Evolutionary conservation across 441 rosid genomes (phyloP).

Genomic region (Mallotus japonicus): DNA sequence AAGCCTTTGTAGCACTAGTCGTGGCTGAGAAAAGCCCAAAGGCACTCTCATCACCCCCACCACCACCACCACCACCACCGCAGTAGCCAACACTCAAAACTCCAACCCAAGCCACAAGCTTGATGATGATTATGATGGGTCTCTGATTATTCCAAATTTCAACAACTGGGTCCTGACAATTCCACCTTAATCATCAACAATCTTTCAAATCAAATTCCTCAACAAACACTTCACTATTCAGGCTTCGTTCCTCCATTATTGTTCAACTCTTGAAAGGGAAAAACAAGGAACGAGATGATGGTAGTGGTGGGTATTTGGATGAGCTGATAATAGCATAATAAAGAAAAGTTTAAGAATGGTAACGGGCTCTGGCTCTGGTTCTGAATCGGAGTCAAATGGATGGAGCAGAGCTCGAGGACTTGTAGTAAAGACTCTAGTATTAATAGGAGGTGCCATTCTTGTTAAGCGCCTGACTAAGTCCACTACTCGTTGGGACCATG

Average conservation of each 20-base stretch:
- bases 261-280: background rate
- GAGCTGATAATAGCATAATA: background rate
- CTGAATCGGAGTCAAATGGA: slow-evolving; percentile 52
- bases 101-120: background rate
- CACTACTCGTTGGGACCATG: slow-evolving; percentile 90
- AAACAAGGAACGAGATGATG: background rate
- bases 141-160: background rate
- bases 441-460: slow-evolving; percentile 77
- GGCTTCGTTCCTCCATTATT: background rate
- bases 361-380: slow-evolving; percentile 24
- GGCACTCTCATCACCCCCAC: too few relatives aligned
- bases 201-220: too few relatives aligned
- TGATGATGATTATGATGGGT: background rate
- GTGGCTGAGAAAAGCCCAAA: slow-evolving; percentile 5
- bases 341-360: slow-evolving; percentile 30
- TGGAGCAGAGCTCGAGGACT: slow-evolving; percentile 76
- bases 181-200: too few relatives aligned
- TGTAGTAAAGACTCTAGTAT: slow-evolving; percentile 56
- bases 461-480: slow-evolving; percentile 85
- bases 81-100: background rate
- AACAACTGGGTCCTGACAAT: too few relatives aligned
- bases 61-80: background rate
- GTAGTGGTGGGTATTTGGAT: slow-evolving; percentile 17
- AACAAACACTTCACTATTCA: too few relatives aligned
- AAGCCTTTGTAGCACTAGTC: too few relatives aligned